These are phyloP conservation scores for Cladosporium velox DNA, from an alignment of 2,329 filamentous ascomycete species.

Conservation along the genomic window DNA sequence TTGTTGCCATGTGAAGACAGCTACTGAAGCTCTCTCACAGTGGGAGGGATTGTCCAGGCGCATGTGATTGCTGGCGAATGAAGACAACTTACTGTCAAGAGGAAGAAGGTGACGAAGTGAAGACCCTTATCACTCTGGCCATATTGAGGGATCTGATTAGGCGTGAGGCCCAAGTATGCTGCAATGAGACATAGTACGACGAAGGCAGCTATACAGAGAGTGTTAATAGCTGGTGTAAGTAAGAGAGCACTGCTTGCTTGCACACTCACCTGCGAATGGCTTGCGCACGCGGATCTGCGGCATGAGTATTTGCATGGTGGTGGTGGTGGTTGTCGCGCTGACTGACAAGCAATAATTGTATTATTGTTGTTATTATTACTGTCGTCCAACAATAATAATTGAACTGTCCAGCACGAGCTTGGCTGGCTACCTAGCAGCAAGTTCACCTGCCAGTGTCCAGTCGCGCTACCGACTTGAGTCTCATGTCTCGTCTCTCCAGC, in stretches of 20 bases:
- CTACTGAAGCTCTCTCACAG: slow-evolving; percentile 5
- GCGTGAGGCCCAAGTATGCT: slow-evolving; percentile 77
- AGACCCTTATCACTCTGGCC: slow-evolving; percentile 81
- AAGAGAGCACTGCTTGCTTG: not conserved
- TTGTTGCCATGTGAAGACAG: not conserved
- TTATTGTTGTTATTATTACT: too few relatives aligned
- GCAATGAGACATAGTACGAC: slow-evolving; percentile 65
- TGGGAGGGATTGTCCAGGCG: not conserved
- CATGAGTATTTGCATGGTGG: slow-evolving; percentile 17
- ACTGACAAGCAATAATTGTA: not conserved
- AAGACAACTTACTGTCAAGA: slow-evolving; percentile 64
- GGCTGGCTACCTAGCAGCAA: not conserved
- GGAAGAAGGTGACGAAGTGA: slow-evolving; percentile 85
- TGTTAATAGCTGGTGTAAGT: slow-evolving; percentile 1
- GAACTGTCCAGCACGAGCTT: not conserved
- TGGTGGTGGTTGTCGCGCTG: not conserved
- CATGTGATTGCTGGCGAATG: slow-evolving; percentile 9
- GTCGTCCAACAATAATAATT: not conserved
- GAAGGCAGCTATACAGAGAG: slow-evolving; percentile 45
- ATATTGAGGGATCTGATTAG: slow-evolving; percentile 57
- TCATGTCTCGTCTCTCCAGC: not conserved
- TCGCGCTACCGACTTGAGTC: not conserved
- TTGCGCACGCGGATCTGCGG: slow-evolving; percentile 76
- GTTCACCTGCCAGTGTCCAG: not conserved
- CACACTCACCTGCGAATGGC: slow-evolving; percentile 75